Base-by-base conservation (phyloP, 352 stramenopile species). In the Thraustochytrium sp. region DNA sequence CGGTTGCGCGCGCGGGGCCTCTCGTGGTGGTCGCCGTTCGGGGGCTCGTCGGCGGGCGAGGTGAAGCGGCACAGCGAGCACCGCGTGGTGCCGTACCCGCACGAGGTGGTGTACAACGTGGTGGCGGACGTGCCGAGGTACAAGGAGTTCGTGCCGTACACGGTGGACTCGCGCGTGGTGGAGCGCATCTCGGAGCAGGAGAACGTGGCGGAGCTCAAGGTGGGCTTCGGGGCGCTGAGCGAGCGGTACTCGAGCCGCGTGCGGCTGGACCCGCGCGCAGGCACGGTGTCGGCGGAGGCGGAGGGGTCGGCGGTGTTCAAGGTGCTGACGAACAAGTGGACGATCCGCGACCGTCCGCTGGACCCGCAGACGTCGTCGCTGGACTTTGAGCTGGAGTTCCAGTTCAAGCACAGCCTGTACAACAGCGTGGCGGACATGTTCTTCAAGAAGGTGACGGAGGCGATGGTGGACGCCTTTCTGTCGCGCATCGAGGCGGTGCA, bases 381-480 rank as follows among this genome's bases (percentile, higher is more conserved):
- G 23, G 31, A 63, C 21, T 80, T 80, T 26, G 48, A 64, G 37
- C 42, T 80, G 0, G 68, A 80, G 38, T 80, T 80, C 42, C 42
- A 80, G 49, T 80, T 80, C 68, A 46, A 64, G 48, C 40, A 46
- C 48, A 64, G 48, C 48, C 68, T 80, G 46, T 51, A 80, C 44
- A 80, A 80, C 51, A 48, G 31, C 37, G 68, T 80, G 23, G 68
- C 68, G 13, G 68, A 80, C 68, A 80, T 80, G 68, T 80, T 80
- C 44, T 80, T 80, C 38, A 53, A 80, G 29, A 61, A 64, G 53
- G 53, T 80, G 21, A 63, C 48, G n/a, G 53, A 80, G 38, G 31
- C 48, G 21, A 80, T 80, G 68, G 68, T 80, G 9, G 68, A 80
- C 31, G 68, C 68, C 37, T 80, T 80, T 26, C 38, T 80, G 31